Percentiles rank a stretch among this genome's conserved stretches.
These are phyloP conservation scores for Theileria annulata DNA, from an alignment of 169 alveolate genomes.

Conservation along the genomic window DNA sequence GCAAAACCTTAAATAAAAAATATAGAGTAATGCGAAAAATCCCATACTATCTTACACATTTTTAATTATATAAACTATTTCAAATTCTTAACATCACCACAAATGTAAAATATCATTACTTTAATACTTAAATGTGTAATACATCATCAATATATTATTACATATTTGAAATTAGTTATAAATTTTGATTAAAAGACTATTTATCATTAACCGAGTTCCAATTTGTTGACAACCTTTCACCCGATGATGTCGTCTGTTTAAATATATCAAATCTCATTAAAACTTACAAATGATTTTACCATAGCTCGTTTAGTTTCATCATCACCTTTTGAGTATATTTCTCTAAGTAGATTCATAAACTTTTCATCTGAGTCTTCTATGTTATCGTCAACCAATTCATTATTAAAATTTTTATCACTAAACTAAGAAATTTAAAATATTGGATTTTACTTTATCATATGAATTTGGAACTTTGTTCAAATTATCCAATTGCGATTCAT, in stretches of 20 bases:
- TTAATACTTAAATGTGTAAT: not conserved
- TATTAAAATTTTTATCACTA: constrained; percentile 19
- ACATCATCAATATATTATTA: not conserved
- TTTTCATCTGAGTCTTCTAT: constrained; percentile 4
- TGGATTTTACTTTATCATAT: constrained; percentile 4
- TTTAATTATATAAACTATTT: not conserved
- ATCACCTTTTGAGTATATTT: constrained; percentile 55
- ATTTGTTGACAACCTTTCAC: constrained; percentile 40
- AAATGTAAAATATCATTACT: not conserved
- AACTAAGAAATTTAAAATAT: constrained; percentile 11
- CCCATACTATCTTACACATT: constrained; percentile 16
- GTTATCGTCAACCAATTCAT: not conserved
- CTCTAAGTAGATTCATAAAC: constrained; percentile 31
- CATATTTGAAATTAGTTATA: not conserved
- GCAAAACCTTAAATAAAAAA: not conserved
- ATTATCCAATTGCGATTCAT: not conserved
- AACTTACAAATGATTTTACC: constrained; percentile 60
- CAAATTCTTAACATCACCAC: not conserved
- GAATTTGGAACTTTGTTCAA: not conserved
- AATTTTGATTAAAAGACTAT: not conserved
- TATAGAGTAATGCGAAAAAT: not conserved
- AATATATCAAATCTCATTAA: not conserved
- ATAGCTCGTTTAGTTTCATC: constrained; percentile 58
- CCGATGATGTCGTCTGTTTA: constrained; percentile 45
- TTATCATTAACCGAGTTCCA: constrained; percentile 44